Evolutionary conservation across 805 yeast genomes (phyloP).

Genomic region (Ogataea pini): DNA sequence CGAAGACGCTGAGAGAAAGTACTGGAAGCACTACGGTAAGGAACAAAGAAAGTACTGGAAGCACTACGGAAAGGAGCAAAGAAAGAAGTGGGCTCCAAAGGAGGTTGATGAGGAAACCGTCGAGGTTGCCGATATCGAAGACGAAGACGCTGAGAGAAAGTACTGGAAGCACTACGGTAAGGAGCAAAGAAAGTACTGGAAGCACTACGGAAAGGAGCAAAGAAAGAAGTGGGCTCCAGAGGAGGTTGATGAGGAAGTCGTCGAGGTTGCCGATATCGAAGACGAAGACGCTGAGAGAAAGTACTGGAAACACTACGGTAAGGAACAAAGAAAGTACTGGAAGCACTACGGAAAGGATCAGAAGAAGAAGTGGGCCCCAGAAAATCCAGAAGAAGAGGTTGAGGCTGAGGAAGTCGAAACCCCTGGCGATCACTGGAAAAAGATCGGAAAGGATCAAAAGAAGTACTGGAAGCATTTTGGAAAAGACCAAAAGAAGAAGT

Average conservation of each 20-base stretch:
- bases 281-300: conserved; percentile 13
- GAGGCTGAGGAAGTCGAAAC: conserved; percentile 12
- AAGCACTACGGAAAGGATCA: conserved; percentile 31
- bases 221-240: conserved; percentile 30
- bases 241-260: conserved; percentile 15
- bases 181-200: conserved; percentile 29
- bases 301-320: conserved; percentile 25
- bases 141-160: conserved; percentile 17
- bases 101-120: conserved; percentile 7
- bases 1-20: conserved; percentile 25
- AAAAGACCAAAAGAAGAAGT: conserved; percentile 29
- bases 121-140: conserved; percentile 8
- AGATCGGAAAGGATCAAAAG: conserved; percentile 24
- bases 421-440: conserved; percentile 26
- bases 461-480: conserved; percentile 30
- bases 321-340: conserved; percentile 31
- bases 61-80: conserved; percentile 29
- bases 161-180: conserved; percentile 28
- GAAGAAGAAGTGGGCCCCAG: conserved; percentile 30
- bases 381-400: conserved; percentile 15
- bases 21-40: conserved; percentile 34
- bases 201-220: conserved; percentile 27
- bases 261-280: conserved; percentile 10
- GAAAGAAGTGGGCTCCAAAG: conserved; percentile 29
- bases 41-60: conserved; percentile 31